Evolutionary conservation across 768 basidiomycete genomes (phyloP), one percentile per base, ranked within the genome.

Genomic region (Leccinellum albellum): DNA sequence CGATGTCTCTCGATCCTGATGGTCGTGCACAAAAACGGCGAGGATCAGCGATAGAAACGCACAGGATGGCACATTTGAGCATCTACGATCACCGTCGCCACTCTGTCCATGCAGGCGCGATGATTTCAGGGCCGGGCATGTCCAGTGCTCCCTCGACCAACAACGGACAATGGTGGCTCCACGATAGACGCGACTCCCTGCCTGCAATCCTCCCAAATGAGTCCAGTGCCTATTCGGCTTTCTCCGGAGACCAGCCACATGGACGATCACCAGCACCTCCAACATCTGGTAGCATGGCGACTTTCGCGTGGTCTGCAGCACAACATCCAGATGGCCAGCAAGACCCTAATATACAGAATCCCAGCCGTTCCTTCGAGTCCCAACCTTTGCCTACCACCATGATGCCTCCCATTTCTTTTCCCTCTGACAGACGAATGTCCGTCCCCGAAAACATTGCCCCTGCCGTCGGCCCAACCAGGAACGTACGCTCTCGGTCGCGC

Each of bases 11-110:
- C 48, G 84, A 87, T 67, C 62, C 75, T 31, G 86, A 88, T 56
- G 83, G 75, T 8, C 91, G 87, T 35, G 84, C 88, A 17, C 82
- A 87, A 48, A 94, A 94, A 71, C 84, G 92, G 62, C 83, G 92
- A 49, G 88, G 90, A 31, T 94, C 93, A 17, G 83, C 88, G 23
- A 82, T 91, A 63, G 92, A 94, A 63, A 86, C 88, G 8, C 83
- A 84, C 55, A 77, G 86, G 51, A 83, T 94, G 63, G 85, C 86
- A 14, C 85, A 88, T 64, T 76, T 91, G 63, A 87, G 82, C 68
- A 74, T 92, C 62, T 72, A 73, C 26, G 82, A 87, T 66, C 89
- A 93, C 68, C 86, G 89, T 51, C 82, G 91, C 59, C 83, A 84
- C 67, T 91, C 90, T 20, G 78, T 85, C 24, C 90, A 91, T 70